Evolutionary conservation across 2,329 filamentous ascomycete genomes (phyloP), one percentile per base, ranked within the genome.

Genomic region (Ilyonectria destructans): DNA sequence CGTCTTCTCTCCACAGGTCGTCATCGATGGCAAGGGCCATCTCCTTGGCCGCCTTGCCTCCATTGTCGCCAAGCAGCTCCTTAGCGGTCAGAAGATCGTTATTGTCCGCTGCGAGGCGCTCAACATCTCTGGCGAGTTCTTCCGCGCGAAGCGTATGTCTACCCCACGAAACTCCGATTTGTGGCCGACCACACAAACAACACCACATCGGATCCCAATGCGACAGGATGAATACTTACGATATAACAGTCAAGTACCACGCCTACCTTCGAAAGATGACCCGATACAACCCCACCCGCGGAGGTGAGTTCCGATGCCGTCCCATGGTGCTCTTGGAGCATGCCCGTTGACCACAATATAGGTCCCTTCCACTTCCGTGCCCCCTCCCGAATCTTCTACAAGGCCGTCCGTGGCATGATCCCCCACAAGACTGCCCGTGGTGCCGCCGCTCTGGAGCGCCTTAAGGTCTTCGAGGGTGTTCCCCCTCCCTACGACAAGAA

Each of bases 91-190:
- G 90, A 98, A 98, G 93, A 97, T 99, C 85, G 96, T 98, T 82
- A 89, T 99, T 80, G 96, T 99, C 85, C 94, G 96, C 90, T 97
- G 93, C 88, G 96, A 99, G 89, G 95, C 94, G 81, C 92, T 99
- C 86, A 99, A 99, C 92, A 99, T 99, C 91, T 99, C 96, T 79
- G 96, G 96, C 89, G 96, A 98, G 90, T 99, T 99, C 94, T 99
- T 99, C 93, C 95, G 96, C 86, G 92, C 96, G 80, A 99, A 99
- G 93, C 93, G 96, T 99, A 97, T 87, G 96, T 97, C 58, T 45
- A 51, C 61, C 51, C 57, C 37, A 54, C 75, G 45, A 73, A 59
- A 65, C n/a, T 58, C 64, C 69, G 64, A 70, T 35, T 52, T 65
- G 65, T 74, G 72, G 65, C 62, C 65, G 64, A 71, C 56, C 71